phyloP scores from a whole-genome alignment of 805 yeast genomes.

The Metschnikowia bowlesiae region DNA sequence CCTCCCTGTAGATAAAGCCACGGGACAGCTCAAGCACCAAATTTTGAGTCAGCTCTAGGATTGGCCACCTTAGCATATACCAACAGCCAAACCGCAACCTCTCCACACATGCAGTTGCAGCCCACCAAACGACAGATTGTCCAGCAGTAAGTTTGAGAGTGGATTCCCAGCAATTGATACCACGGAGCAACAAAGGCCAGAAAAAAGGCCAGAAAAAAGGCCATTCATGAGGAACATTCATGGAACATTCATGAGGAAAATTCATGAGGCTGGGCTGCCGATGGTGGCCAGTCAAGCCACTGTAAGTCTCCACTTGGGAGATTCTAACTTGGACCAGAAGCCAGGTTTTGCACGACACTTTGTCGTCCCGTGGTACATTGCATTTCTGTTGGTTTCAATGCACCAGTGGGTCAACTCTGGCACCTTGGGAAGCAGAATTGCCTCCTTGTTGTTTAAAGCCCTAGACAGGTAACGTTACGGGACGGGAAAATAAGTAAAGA shows the following conservation, averaged over 20 bases:
- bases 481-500: slow-evolving; percentile 71
- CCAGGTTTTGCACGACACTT: slow-evolving; percentile 46
- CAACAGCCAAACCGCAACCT: slow-evolving; percentile 51
- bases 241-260: no score
- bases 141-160: slow-evolving; percentile 65
- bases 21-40: slow-evolving; percentile 24
- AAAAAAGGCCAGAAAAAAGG: slow-evolving; percentile 44
- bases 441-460: slow-evolving; percentile 84
- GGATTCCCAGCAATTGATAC: slow-evolving; percentile 75
- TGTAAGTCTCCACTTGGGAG: slow-evolving; percentile 74
- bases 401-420: slow-evolving; percentile 62
- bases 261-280: slow-evolving; percentile 68
- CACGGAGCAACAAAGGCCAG: slow-evolving; percentile 75
- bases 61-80: no score
- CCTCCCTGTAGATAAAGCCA: no score
- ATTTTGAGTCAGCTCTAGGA: slow-evolving; percentile 36
- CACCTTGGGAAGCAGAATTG: slow-evolving; percentile 71
- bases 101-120: slow-evolving; percentile 50
- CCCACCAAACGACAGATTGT: slow-evolving; percentile 82
- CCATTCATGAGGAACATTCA: no score
- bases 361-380: slow-evolving; percentile 31
- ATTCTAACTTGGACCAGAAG: slow-evolving; percentile 59
- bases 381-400: slow-evolving; percentile 64
- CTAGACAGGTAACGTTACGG: slow-evolving; percentile 73
- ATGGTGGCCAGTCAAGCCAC: slow-evolving; percentile 61